A percentile compares a stretch with the other conserved stretches of the same genome.
phyloP scores from a whole-genome alignment of 139 green algal genomes.

The Marvania coccoides region DNA sequence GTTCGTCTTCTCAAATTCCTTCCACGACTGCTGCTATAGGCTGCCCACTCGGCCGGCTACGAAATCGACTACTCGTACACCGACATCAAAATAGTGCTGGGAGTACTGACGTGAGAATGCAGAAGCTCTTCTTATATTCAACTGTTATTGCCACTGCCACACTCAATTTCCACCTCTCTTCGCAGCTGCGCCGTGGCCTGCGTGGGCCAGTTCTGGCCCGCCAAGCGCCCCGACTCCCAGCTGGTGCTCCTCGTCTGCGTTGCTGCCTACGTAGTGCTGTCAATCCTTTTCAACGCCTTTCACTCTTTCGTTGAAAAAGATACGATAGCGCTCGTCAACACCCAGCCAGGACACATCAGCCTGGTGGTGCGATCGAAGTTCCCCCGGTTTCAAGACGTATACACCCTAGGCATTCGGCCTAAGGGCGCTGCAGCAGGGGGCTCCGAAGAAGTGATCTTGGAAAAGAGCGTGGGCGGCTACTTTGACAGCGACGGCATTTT shows the following conservation, averaged over 20 bases:
- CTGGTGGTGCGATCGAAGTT: slow-evolving; percentile 1
- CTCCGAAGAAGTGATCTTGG: slow-evolving; percentile 20
- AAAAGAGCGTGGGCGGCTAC: slow-evolving; percentile 27
- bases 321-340: slow-evolving; percentile 45
- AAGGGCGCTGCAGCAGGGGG: slow-evolving; percentile 8
- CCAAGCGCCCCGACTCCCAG: slow-evolving; percentile 57
- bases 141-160: background rate
- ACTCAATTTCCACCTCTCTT: background rate
- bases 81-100: slow-evolving; percentile 66
- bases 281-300: slow-evolving; percentile 43
- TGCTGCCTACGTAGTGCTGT: slow-evolving; percentile 47
- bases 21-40: slow-evolving; percentile 23
- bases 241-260: slow-evolving; percentile 53
- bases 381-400: slow-evolving; percentile 23
- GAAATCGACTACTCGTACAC: slow-evolving; percentile 49
- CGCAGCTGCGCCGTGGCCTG: slow-evolving; percentile 52
- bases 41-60: slow-evolving; percentile 38
- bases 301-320: slow-evolving; percentile 44
- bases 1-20: background rate
- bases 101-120: slow-evolving; percentile 61
- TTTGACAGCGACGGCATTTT: slow-evolving; percentile 45
- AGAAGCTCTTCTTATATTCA: background rate
- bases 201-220: slow-evolving; percentile 67
- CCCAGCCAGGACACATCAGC: background rate
- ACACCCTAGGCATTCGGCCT: slow-evolving; percentile 30